phyloP scores from a whole-genome alignment of 192 early-diverging fungal genomes.

The Neocallimastix lanati region DNA sequence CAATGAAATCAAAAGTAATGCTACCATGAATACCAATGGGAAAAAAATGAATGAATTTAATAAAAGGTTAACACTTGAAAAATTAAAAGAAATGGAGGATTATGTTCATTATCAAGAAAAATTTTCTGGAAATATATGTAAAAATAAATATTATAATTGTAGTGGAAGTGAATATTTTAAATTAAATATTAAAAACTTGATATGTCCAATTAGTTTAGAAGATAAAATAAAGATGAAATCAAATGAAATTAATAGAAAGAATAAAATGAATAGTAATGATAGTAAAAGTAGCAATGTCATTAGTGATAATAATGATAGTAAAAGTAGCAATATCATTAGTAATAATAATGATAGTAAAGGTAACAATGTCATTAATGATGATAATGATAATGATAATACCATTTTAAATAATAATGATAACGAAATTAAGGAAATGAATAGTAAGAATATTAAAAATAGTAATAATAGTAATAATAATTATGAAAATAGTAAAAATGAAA shows the following conservation, averaged over 20 bases:
- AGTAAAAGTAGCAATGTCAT: background rate
- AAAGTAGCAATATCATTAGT: background rate
- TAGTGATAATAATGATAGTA: background rate
- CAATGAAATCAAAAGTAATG: no score
- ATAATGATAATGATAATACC: background rate
- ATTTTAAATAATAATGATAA: no score
- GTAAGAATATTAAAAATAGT: background rate
- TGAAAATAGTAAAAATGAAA: no score
- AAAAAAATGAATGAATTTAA: background rate
- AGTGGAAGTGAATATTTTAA: background rate
- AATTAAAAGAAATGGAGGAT: background rate
- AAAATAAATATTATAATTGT: background rate
- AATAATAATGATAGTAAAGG: background rate
- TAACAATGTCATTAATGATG: background rate
- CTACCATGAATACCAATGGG: no score
- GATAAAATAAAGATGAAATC: background rate
- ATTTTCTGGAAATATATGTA: background rate
- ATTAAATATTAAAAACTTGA: background rate
- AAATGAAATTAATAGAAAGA: background rate
- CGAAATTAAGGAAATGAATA: background rate
- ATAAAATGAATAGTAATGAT: background rate
- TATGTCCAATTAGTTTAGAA: background rate
- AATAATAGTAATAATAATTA: no score
- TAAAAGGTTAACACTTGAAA: background rate
- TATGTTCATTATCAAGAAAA: background rate